Base-by-base conservation (phyloP, 2,329 filamentous ascomycete genomes). In the Aciculosporium take region DNA sequence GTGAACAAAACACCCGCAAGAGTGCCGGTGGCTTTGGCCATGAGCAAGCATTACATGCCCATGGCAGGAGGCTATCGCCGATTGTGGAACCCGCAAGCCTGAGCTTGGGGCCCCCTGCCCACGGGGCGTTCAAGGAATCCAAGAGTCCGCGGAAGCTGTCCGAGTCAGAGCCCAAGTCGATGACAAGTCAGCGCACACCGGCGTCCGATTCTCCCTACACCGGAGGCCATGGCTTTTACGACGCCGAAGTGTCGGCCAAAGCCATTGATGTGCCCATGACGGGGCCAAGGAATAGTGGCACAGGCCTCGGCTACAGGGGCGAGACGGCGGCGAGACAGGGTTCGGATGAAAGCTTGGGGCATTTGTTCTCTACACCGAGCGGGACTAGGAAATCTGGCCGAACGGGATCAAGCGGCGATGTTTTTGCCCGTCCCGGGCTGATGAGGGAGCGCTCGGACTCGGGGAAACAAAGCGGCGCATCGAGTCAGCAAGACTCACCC, bases 181-280 rank as follows among this genome's bases (percentile, higher is more conserved):
- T 66, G n/a, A 46, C 58, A 17, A 74, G 71, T 51, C 65, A 70
- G 25, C 65, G 66, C 31, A 74, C 68, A 49, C 65, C 63, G 33
- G 48, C 51, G 30, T 65, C 67, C 5, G 65, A 69, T 6, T 63
- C 69, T 18, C 71, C 69, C 10, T 70, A 63, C 51, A 73, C 69
- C 1, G 75, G 79, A 48, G 76, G 76, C 1, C 79, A 80, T 49
- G 76, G 80, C 54, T 80, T 80, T 51, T 79, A 79, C 51, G 76
- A 75, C 49, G 60, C 74, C 23, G 74, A 75, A n/a, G 68, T 64
- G 23, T 56, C 71, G 42, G 59, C 60, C 37, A 62, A 62, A 34
- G 71, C 69, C 6, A 70, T 76, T 36, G 71, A 77, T 45, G 68
- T 76, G 38, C 71, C 67, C 7, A 49, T 55, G 7, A 53, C 65